Base-by-base conservation (phyloP, 140 eudicot species). In the Stevia rebaudiana region DNA sequence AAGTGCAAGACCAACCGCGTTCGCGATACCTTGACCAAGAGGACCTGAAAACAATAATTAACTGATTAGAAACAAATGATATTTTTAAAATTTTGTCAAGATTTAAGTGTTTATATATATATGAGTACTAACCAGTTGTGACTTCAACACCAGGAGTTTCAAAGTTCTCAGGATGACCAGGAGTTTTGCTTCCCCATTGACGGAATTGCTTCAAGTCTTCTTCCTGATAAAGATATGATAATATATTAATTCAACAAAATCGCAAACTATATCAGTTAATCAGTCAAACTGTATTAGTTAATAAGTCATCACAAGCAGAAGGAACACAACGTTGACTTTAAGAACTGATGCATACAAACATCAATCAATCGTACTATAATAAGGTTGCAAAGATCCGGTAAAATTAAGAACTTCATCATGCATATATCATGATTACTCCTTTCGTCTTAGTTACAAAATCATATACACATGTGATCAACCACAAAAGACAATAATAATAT, bases 101-200 rank as follows among this genome's bases (percentile, higher is more conserved):
- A 64, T 4, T 24, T 56, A 17, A 37, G 21, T 8, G 11, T 44
- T 3, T 13, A 33, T 17, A 46, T 23, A 24, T 21, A 51, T 16
- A 31, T 12, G 40, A 28, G 43, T 22, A 7, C 85, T 19, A 77
- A 91, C 98, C 98, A 23, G 98, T 91, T 51, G 98, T 91, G 63
- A 91, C 98, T 91, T 91, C 98, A 75, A 84, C 75, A 50, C 98
- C 97, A 63, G 95, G 95, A 65, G 97, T 90, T 81, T 90, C 97
- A 39, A 90, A 90, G 79, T 90, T 90, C 70, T 90, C 97, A 0
- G 97, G 97, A 63, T 90, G 97, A 46, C 97, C 97, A 1, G 97
- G 97, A 18, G 94, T 90, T 70, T 15, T 87, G 88, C 97, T 90
- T 79, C 87, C 95, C 97, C 97, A 90, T 66, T 90, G 97, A 39